Percentiles rank a stretch among this genome's conserved stretches.
These are phyloP conservation scores for Magnolia sinica DNA, from an alignment of 164 flowering plant genomes.

Conservation along the genomic window DNA sequence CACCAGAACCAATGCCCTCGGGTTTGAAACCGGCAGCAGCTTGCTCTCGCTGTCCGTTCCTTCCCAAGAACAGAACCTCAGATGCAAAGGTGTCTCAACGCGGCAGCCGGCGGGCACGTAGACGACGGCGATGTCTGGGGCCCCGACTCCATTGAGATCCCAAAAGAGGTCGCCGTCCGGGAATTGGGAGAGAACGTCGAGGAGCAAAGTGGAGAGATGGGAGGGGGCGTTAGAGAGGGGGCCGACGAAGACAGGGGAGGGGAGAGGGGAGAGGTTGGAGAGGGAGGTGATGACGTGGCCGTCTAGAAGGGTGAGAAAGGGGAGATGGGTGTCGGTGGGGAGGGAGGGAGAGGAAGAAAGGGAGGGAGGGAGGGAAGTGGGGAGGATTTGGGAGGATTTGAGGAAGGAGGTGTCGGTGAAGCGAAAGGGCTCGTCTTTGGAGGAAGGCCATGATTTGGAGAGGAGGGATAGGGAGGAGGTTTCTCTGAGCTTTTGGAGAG, in stretches of 20 bases:
- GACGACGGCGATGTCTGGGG: conserved; percentile 69
- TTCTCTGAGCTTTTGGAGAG: conserved; percentile 67
- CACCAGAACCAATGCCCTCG: conserved; percentile 82
- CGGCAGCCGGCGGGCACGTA: conserved; percentile 67
- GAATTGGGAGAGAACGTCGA: conserved; percentile 35
- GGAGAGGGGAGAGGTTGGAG: conserved; percentile 33
- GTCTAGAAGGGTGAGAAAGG: conserved; percentile 52
- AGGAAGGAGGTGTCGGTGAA: conserved; percentile 81
- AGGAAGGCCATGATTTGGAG: conserved; percentile 77
- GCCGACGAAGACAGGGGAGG: conserved; percentile 66
- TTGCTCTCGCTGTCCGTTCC: conserved; percentile 41
- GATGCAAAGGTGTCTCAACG: conserved; percentile 47
- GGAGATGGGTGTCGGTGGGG: conserved; percentile 24
- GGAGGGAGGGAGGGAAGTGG: conserved; percentile 31
- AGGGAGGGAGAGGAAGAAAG: background rate
- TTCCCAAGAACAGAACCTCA: conserved; percentile 50
- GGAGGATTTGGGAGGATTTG: conserved; percentile 47
- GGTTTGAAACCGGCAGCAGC: conserved; percentile 65
- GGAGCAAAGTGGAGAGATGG: conserved; percentile 34
- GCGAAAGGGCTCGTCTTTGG: conserved; percentile 76
- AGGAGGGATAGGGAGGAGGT: conserved; percentile 59
- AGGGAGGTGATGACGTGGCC: conserved; percentile 39
- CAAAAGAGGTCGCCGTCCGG: conserved; percentile 73
- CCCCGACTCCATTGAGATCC: conserved; percentile 86
- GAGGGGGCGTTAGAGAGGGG: conserved; percentile 24